Conservation (phyloP, 2,329 filamentous ascomycete species). For the Pseudogymnoascus sp. region DNA sequence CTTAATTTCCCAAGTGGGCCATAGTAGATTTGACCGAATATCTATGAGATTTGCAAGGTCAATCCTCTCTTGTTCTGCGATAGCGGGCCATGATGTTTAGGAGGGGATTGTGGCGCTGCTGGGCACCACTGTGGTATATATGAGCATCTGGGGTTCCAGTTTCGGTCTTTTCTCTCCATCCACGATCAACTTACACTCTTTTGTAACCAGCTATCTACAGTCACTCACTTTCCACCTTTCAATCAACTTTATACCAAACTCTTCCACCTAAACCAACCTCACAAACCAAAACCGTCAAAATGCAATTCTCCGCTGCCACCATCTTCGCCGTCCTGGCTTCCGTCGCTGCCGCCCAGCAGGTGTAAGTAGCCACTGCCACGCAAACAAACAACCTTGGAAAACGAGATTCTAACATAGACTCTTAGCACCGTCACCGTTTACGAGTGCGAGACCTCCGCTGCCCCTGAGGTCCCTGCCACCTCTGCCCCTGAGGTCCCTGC, state of each 20-base stretch:
- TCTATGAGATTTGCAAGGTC: not conserved
- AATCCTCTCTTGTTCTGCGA: not conserved
- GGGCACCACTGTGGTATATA: constrained; percentile 4
- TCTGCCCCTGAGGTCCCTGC: not conserved
- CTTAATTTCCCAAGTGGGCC: constrained; percentile 6
- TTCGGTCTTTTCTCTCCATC: constrained; percentile 17
- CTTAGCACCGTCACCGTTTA: constrained; percentile 25
- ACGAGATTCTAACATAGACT: constrained; percentile 11
- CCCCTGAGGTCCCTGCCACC: constrained; percentile 8
- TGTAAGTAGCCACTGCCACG: constrained; percentile 11
- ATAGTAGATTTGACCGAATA: constrained; percentile 1
- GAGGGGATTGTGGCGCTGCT: constrained; percentile 6
- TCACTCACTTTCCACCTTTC: constrained; percentile 13
- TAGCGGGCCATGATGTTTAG: constrained; percentile 5
- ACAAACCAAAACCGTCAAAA: constrained; percentile 24
- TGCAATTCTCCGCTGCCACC: constrained; percentile 27
- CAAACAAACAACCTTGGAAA: not conserved
- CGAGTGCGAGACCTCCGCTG: constrained; percentile 15
- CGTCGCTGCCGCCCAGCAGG: constrained; percentile 19
- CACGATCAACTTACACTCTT: constrained; percentile 26
- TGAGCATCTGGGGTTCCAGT: constrained; percentile 1
- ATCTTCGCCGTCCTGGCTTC: constrained; percentile 25
- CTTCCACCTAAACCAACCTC: constrained; percentile 11
- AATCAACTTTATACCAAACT: constrained; percentile 10
- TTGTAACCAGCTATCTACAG: constrained; percentile 17